Conservation (phyloP, 441 rosid genomes). For the Monsonia emarginata region DNA sequence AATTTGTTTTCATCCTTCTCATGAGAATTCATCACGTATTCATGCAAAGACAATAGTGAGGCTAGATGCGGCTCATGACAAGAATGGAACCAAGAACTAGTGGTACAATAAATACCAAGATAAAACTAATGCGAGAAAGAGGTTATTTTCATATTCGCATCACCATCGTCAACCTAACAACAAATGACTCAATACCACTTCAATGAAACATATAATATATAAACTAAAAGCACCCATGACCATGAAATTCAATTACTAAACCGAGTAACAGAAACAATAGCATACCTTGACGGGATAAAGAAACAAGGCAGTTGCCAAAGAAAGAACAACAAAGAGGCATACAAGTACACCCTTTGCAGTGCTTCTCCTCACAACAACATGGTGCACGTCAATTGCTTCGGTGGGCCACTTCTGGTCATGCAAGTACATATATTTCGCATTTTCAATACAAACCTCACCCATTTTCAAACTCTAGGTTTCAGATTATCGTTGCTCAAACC, state of each 20-base stretch:
- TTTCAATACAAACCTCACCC: constrained; percentile 30
- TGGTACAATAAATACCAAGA: too few species aligned
- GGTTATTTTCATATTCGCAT: not conserved
- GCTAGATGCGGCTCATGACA: not conserved
- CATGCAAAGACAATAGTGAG: too few species aligned
- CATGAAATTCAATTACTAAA: not conserved
- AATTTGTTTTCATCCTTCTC: too few species aligned
- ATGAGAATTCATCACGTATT: not conserved
- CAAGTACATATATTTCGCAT: constrained; percentile 36
- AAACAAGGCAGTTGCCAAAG: constrained; percentile 27
- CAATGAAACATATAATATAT: not conserved
- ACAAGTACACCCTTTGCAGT: constrained; percentile 21
- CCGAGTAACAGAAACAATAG: not conserved
- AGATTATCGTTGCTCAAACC: constrained; percentile 13
- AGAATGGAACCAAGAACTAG: too few species aligned
- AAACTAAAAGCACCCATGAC: not conserved
- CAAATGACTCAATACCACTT: not conserved
- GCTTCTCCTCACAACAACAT: constrained; percentile 41
- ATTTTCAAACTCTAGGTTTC: constrained; percentile 20
- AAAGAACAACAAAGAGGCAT: constrained; percentile 25
- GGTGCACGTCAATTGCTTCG: constrained; percentile 51
- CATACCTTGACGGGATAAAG: constrained; percentile 41
- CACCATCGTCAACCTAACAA: too few species aligned
- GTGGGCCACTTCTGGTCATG: constrained; percentile 33
- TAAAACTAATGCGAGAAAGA: too few species aligned